Conservation (phyloP, 805 yeast genomes). For the Kuraishia molischiana region DNA sequence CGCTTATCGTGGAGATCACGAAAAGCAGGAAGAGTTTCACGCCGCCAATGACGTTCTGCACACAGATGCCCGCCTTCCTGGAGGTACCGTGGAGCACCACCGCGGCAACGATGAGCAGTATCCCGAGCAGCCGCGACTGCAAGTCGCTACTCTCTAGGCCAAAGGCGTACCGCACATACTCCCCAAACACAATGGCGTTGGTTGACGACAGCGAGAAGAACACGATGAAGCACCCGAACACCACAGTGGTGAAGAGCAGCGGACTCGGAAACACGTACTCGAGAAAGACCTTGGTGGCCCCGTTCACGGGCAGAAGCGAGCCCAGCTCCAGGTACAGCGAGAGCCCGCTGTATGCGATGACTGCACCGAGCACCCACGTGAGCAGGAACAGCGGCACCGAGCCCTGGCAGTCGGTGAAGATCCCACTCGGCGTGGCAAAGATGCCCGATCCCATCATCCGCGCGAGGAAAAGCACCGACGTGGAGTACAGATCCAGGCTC, state of each 20-base stretch:
- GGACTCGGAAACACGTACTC: constrained; percentile 54
- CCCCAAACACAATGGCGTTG: constrained; percentile 39
- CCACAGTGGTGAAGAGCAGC: constrained; percentile 28
- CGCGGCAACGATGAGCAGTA: constrained; percentile 7
- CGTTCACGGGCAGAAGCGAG: constrained; percentile 55
- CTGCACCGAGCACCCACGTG: constrained; percentile 50
- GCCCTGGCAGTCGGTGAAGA: constrained; percentile 51
- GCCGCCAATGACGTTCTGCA: constrained; percentile 34
- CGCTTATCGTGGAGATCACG: constrained; percentile 27
- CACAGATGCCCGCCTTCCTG: constrained; percentile 28
- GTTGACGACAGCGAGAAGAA: constrained; percentile 31
- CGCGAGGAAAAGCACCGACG: constrained; percentile 48
- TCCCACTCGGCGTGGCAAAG: constrained; percentile 55
- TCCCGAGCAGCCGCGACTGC: constrained; percentile 14
- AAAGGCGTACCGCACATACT: constrained; percentile 30
- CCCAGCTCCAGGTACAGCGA: constrained; percentile 56
- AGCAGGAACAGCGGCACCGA: constrained; percentile 42
- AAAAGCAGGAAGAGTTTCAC: constrained; percentile 30
- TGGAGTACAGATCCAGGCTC: constrained; percentile 47
- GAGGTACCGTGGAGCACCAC: constrained; percentile 28
- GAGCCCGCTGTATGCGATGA: constrained; percentile 50
- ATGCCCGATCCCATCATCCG: constrained; percentile 65
- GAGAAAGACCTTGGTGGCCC: constrained; percentile 59
- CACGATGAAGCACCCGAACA: constrained; percentile 30
- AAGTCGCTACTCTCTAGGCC: constrained; percentile 21